Conservation (phyloP, 225 moss, liverwort and hornwort species). For the Sphagnum contortum region DNA sequence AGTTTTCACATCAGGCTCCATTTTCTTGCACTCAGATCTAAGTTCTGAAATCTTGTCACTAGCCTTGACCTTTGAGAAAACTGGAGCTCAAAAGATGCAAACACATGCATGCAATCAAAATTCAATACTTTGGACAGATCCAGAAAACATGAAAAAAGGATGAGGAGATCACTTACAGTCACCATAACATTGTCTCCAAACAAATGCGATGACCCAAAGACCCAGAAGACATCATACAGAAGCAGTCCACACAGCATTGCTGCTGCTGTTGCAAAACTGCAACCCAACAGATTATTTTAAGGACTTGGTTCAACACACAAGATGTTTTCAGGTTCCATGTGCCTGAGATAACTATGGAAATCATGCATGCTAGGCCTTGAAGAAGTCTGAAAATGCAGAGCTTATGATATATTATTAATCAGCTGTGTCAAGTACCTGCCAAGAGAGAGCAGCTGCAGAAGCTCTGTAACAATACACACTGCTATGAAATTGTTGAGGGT, state of each 20-base stretch:
- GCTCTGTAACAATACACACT: conserved; percentile 94
- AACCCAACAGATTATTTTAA: neutral
- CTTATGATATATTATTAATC: neutral
- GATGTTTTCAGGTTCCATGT: neutral
- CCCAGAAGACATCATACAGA: conserved; percentile 97
- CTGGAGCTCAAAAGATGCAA: no score
- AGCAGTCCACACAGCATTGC: conserved; percentile 90
- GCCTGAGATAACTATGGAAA: no score
- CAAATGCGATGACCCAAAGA: conserved; percentile 93
- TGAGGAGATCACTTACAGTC: conserved; percentile 39
- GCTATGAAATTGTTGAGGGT: conserved; percentile 95
- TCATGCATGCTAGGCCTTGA: neutral
- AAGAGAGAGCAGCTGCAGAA: conserved; percentile 86
- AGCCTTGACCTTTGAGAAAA: no score
- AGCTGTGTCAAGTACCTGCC: conserved; percentile 48
- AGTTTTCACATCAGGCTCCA: no score
- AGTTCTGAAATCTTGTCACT: no score
- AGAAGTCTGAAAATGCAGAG: neutral
- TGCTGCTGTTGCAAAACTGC: conserved; percentile 86
- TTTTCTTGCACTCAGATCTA: no score
- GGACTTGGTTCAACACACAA: no score
- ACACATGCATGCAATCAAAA: no score
- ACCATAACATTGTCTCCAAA: conserved; percentile 99
- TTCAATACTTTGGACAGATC: no score
- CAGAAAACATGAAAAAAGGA: neutral